Percentiles rank a stretch among this genome's conserved stretches.
These are phyloP conservation scores for Arthrobotrys entomopaga DNA, from an alignment of 2,329 filamentous ascomycete species.

Conservation along the genomic window DNA sequence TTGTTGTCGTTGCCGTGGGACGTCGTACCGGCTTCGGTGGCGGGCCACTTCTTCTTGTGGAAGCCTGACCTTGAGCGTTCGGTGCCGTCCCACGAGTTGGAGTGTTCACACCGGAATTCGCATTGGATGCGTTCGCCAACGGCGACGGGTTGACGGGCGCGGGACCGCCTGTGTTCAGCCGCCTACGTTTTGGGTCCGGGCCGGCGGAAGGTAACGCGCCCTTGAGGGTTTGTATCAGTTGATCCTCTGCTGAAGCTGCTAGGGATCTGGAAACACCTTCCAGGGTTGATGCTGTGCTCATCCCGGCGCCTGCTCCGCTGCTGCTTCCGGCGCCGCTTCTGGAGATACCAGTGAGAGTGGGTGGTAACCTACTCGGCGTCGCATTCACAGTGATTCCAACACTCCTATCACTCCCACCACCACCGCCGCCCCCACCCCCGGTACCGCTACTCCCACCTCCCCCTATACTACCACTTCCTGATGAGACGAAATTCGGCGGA, in stretches of 20 bases:
- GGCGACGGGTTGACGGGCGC: slow-evolving; percentile 47
- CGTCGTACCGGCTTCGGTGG: slow-evolving; percentile 44
- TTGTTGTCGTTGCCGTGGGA: slow-evolving; percentile 16
- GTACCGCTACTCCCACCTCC: background rate
- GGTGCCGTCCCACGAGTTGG: slow-evolving; percentile 42
- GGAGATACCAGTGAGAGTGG: slow-evolving; percentile 12
- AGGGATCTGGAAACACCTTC: slow-evolving; percentile 47
- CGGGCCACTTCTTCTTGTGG: slow-evolving; percentile 38
- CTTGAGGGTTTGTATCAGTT: slow-evolving; percentile 41
- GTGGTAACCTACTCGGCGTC: slow-evolving; percentile 21
- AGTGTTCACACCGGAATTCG: slow-evolving; percentile 43
- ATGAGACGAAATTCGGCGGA: slow-evolving; percentile 32
- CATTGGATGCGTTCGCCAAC: slow-evolving; percentile 45
- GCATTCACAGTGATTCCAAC: slow-evolving; percentile 18
- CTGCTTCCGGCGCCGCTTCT: background rate
- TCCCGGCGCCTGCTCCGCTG: slow-evolving; percentile 21
- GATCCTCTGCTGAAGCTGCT: slow-evolving; percentile 47
- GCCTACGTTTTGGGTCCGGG: slow-evolving; percentile 43
- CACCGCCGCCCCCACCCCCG: background rate
- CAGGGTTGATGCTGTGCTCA: slow-evolving; percentile 43
- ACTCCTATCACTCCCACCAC: background rate
- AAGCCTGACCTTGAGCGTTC: slow-evolving; percentile 22
- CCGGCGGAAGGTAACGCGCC: slow-evolving; percentile 20
- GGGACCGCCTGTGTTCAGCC: slow-evolving; percentile 40
- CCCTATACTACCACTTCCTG: background rate